phyloP scores from a whole-genome alignment of 1,139 yeast species.

The Geotrichum fermentans region DNA sequence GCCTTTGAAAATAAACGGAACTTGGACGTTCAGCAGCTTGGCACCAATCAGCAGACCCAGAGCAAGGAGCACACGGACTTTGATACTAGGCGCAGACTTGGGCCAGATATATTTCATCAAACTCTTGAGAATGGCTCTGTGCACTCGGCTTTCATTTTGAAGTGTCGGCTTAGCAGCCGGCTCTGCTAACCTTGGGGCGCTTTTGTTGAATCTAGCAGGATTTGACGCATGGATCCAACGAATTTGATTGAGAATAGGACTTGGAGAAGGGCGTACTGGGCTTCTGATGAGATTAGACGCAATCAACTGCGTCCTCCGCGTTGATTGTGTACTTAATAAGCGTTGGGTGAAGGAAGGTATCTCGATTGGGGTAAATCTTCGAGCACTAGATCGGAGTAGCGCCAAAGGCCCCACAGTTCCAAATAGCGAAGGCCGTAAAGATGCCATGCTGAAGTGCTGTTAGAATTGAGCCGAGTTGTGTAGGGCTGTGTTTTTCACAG shows the following conservation, averaged over 20 bases:
- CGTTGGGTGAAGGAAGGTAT: not conserved
- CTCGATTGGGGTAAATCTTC: not conserved
- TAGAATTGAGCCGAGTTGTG: no score
- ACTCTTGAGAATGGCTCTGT: conserved; percentile 31
- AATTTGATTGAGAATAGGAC: not conserved
- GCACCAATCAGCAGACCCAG: conserved; percentile 67
- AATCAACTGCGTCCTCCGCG: not conserved
- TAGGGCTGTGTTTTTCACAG: no score
- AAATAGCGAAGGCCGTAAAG: not conserved
- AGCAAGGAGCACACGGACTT: conserved; percentile 71
- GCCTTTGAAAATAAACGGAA: conserved; percentile 86
- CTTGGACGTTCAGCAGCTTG: conserved; percentile 85
- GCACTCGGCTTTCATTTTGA: conserved; percentile 21
- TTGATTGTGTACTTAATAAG: not conserved
- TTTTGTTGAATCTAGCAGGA: conserved; percentile 1
- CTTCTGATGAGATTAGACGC: not conserved
- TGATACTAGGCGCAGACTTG: conserved; percentile 59
- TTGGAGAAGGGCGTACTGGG: no score
- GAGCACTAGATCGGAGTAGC: not conserved
- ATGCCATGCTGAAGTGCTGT: not conserved
- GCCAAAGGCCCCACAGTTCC: not conserved
- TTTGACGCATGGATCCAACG: conserved; percentile 9
- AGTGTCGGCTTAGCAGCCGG: not conserved
- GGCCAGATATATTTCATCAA: conserved; percentile 88
- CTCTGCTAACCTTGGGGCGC: not conserved